These are phyloP conservation scores for Fusarium denticulatum DNA, from an alignment of 2,329 filamentous ascomycete species.

Conservation along the genomic window DNA sequence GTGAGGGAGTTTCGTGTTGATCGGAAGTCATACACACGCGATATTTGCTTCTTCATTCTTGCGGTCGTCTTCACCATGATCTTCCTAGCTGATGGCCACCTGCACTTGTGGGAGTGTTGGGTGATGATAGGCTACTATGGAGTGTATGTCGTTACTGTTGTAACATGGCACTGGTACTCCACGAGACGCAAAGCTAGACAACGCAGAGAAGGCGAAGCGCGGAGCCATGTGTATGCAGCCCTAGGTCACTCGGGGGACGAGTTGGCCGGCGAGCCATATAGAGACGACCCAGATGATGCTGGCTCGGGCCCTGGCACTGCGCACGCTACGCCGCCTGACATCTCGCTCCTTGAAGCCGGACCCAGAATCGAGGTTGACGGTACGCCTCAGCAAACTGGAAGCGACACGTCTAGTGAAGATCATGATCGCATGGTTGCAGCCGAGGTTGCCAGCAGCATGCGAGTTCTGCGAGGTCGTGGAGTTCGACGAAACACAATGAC, in stretches of 20 bases:
- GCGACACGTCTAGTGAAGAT: conserved; percentile 61
- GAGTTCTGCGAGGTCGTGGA: conserved; percentile 75
- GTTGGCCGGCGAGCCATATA: conserved; percentile 67
- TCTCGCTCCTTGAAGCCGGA: conserved; percentile 56
- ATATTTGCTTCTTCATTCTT: conserved; percentile 90
- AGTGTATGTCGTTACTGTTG: conserved; percentile 89
- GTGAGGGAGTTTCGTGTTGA: conserved; percentile 95
- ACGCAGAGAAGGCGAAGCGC: conserved; percentile 75
- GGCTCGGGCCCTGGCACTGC: conserved; percentile 32
- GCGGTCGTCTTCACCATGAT: conserved; percentile 88
- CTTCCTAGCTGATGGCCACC: conserved; percentile 84
- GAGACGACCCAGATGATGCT: conserved; percentile 62
- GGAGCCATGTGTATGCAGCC: conserved; percentile 75
- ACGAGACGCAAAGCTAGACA: conserved; percentile 68
- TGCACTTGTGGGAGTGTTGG: conserved; percentile 89
- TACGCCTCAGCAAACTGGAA: conserved; percentile 51
- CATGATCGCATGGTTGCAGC: conserved; percentile 75
- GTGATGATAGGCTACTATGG: conserved; percentile 91
- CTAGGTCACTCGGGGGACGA: conserved; percentile 63
- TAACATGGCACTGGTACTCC: conserved; percentile 90
- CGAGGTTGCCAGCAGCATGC: conserved; percentile 93
- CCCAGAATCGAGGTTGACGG: conserved; percentile 60
- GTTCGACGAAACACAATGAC: conserved; percentile 78
- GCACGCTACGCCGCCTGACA: conserved; percentile 46
- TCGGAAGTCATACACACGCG: conserved; percentile 87